Base-by-base conservation (phyloP, 1,284 basidiomycete genomes). In the Moniliella sp. region DNA sequence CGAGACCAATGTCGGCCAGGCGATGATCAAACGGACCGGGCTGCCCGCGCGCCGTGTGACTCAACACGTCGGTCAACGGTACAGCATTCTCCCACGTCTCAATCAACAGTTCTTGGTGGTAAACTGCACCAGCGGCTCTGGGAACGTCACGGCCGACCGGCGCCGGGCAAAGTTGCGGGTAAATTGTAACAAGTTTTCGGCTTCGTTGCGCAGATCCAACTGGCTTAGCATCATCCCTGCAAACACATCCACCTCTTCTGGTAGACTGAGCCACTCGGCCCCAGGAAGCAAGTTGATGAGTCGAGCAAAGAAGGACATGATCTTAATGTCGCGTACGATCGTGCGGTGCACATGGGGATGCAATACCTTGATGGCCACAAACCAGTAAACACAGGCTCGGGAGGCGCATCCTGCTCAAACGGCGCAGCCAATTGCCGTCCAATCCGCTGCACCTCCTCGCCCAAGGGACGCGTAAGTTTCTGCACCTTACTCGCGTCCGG, bases 161-260 rank as follows among this genome's bases (percentile, higher is more conserved):
- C 73, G 67, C 17, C 64, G 50, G 4, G 69, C 67, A 53, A 99
- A 99, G 58, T 93, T 84, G 26, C 69, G 63, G 58, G 86, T 81
- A 52, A 99, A 99, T 0, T 67, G 69, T 17, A 72, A 64, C 35
- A 99, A 65, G 59, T 97, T 93, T 41, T 78, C 70, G 0, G 79
- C 84, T 61, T 99, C 91, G 45, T 79, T 72, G 16, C 82, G 69
- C 32, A 99, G 64, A 60, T 97, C 82, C 23, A 97, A 69, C 62
- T 99, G 91, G 48, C 75, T 77, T 52, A 75, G 72, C 91, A 99
- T 99, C 81, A 99, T 88, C n/a, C 69, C 65, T 2, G 86, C 80
- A 58, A 99, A 99, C 0, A 88, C 82, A 8, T 73, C 66, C 3
- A 94, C 88, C 61, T 99, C 91, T 52, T 97, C 83, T 0, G 84